A percentile compares a stretch with the other conserved stretches of the same genome.
Conservation (phyloP, 2,329 filamentous ascomycete genomes). For the Diaporthe citri region DNA sequence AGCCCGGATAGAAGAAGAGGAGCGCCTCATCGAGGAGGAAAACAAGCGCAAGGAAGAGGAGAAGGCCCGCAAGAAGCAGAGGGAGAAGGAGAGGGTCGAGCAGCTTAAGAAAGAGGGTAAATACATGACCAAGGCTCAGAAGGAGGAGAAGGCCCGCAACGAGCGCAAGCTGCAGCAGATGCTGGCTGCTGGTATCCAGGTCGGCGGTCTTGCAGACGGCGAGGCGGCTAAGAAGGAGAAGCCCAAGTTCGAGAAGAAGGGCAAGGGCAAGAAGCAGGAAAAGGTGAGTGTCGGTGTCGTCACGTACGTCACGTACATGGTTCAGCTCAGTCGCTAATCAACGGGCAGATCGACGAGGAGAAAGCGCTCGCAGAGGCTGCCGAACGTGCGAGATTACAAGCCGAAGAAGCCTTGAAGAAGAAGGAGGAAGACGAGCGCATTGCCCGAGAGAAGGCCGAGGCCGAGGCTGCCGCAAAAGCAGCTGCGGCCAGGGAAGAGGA, state of each 20-base stretch:
- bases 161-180: constrained; percentile 88
- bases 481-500: constrained; percentile 73
- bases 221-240: constrained; percentile 81
- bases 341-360: constrained; percentile 76
- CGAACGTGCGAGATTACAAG: constrained; percentile 76
- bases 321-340: constrained; percentile 22
- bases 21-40: constrained; percentile 76
- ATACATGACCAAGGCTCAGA: constrained; percentile 87
- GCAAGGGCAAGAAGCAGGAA: constrained; percentile 63
- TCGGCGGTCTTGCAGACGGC: constrained; percentile 69
- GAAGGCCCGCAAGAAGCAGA: constrained; percentile 84
- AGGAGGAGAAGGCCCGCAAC: constrained; percentile 82
- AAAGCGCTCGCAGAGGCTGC: constrained; percentile 82
- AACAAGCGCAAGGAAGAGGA: constrained; percentile 77
- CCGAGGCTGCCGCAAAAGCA: constrained; percentile 66
- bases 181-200: constrained; percentile 81
- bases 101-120: constrained; percentile 91
- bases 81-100: constrained; percentile 87
- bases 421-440: constrained; percentile 40
- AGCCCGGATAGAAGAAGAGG: constrained; percentile 73
- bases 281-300: constrained; percentile 59
- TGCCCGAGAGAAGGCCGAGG: constrained; percentile 67
- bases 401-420: constrained; percentile 68
- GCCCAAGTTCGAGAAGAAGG: constrained; percentile 80
- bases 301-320: neutral